A percentile compares a stretch with the other conserved stretches of the same genome.
Evolutionary conservation across 352 stramenopile species (phyloP).

Genomic region (Pythium brassicae): DNA sequence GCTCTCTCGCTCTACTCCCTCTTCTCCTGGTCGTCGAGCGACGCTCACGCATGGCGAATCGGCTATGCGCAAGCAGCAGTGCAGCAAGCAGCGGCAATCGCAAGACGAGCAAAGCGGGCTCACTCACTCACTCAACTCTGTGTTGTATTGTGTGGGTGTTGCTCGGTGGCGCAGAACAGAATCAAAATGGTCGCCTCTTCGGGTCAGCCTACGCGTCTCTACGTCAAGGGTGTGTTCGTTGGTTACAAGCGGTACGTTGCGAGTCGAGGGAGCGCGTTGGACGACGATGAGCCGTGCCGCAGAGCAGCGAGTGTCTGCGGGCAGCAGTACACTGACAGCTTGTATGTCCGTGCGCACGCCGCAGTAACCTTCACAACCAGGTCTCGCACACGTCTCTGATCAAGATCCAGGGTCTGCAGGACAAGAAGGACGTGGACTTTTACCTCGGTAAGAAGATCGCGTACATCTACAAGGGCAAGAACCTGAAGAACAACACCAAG

Average conservation of each 20-base stretch:
- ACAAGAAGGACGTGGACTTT: conserved; percentile 98
- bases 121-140: conserved; percentile 1
- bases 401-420: conserved; percentile 98
- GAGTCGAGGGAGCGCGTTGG: too few relatives aligned
- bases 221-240: conserved; percentile 98
- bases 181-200: conserved; percentile 88
- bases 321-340: background rate
- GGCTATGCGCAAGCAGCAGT: background rate
- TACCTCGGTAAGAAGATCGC: conserved; percentile 99
- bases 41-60: background rate
- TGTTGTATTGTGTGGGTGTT: too few relatives aligned
- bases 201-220: conserved; percentile 94
- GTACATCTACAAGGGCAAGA: conserved; percentile 99
- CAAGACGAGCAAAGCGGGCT: background rate
- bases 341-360: background rate
- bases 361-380: conserved; percentile 94
- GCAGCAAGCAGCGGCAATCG: background rate
- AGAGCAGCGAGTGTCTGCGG: too few relatives aligned
- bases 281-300: too few relatives aligned
- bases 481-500: conserved; percentile 94
- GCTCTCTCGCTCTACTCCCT: background rate
- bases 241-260: conserved; percentile 94
- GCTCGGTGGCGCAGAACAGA: conserved; percentile 52
- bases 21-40: background rate
- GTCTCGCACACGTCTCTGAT: conserved; percentile 98